Evolutionary conservation across 2,329 filamentous ascomycete genomes (phyloP), one percentile per base, ranked within the genome.

Genomic region (Neonectria faginata): DNA sequence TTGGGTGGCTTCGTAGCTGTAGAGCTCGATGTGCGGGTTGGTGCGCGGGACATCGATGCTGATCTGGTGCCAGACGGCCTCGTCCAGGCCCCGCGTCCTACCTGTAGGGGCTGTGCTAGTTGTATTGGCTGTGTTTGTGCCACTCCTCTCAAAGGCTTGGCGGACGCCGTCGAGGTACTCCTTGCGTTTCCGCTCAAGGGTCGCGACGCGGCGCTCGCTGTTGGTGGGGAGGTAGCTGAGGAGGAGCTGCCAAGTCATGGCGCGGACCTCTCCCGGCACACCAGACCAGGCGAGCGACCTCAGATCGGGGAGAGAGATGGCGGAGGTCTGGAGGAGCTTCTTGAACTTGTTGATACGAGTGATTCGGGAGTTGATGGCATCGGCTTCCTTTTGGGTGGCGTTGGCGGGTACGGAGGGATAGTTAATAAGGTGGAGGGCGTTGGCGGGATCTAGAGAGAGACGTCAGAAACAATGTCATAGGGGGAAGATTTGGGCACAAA

Each of bases 51-150:
- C 93, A 76, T 99, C 96, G 75, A 99, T 99, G 79, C 94, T 97
- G 80, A 99, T 98, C 77, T 99, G 96, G 81, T 99, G 96, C 96
- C 96, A 99, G 64, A 99, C 90, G n/a, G 93, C 92, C 82, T 99
- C 96, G 73, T 99, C 97, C 18, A 99, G 82, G 2, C 94, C 95
- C 66, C 88, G 81, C 8, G 83, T 77, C 67, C 85, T 84, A 14
- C 85, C 83, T 4, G 79, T 70, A 1, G 83, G 70, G 25, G 70
- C 71, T 36, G 74, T 68, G 55, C 70, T 80, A 5, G 74, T 75
- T 55, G 92, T 86, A 2, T 89, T 66, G 4, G 70, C 71, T 16
- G 72, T 65, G 48, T 69, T 78, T 10, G 72, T 77, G 59, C 92
- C 88, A 2, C 89, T 88, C 67, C 91, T 79, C 67, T 92, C 89